These are phyloP conservation scores for Beauveria medogensis DNA, from an alignment of 2,329 filamentous ascomycete species.

Conservation along the genomic window DNA sequence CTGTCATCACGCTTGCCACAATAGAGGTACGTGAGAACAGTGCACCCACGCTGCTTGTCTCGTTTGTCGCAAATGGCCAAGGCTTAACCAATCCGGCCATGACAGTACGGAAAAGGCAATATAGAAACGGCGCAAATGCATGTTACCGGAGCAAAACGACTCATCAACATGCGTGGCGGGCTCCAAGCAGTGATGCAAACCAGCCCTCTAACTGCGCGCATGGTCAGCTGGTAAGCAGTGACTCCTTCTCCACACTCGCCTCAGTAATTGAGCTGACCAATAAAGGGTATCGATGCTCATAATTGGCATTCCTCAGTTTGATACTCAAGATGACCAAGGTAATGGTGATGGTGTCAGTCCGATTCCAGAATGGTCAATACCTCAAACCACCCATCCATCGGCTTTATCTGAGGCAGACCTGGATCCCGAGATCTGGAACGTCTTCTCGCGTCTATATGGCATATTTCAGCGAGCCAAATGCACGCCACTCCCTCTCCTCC, in stretches of 20 bases:
- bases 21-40: conserved; percentile 39
- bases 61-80: not conserved
- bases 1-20: conserved; percentile 48
- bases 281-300: conserved; percentile 50
- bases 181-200: conserved; percentile 38
- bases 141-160: conserved; percentile 39
- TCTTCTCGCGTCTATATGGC: conserved; percentile 34
- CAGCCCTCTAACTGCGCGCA: conserved; percentile 45
- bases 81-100: not conserved
- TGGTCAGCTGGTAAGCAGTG: conserved; percentile 41
- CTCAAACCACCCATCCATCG: conserved; percentile 3
- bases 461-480: conserved; percentile 30
- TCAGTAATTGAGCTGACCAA: not conserved
- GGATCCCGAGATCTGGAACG: conserved; percentile 26
- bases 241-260: not conserved
- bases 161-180: conserved; percentile 43
- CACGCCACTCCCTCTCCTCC: conserved; percentile 27
- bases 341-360: conserved; percentile 40
- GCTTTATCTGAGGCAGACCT: conserved; percentile 20
- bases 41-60: too few relatives aligned
- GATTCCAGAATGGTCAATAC: conserved; percentile 38
- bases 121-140: conserved; percentile 36
- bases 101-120: conserved; percentile 46
- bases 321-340: conserved; percentile 40
- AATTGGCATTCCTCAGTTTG: conserved; percentile 43